A percentile compares a stretch with the other conserved stretches of the same genome.
Evolutionary conservation across 768 basidiomycete species (phyloP).

Genomic region (Panaeolus cyanescens): DNA sequence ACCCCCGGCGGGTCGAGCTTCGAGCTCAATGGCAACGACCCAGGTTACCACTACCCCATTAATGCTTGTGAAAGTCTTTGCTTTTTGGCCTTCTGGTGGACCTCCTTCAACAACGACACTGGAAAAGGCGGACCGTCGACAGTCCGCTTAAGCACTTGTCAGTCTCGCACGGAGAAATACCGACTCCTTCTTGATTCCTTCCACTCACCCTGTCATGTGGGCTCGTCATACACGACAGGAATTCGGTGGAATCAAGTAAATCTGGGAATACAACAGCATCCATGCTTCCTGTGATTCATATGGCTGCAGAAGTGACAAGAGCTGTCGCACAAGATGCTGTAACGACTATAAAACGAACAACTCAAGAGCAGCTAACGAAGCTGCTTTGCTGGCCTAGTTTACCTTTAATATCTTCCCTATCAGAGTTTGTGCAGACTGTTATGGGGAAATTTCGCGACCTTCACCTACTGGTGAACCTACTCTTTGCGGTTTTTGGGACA

Average conservation of each 20-base stretch:
- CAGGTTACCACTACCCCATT: conserved; percentile 26
- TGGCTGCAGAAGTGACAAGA: not conserved
- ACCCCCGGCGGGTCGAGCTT: conserved; percentile 77
- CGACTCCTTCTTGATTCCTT: not conserved
- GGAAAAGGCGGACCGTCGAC: too few species aligned
- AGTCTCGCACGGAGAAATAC: not conserved
- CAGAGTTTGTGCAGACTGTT: not conserved
- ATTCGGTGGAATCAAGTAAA: not conserved
- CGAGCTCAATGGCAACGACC: conserved; percentile 14
- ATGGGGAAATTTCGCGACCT: conserved; percentile 13
- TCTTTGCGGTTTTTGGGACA: conserved; percentile 8
- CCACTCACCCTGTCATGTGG: not conserved
- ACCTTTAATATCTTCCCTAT: not conserved
- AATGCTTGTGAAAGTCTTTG: conserved; percentile 17
- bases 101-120: too few species aligned
- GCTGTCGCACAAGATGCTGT: not conserved
- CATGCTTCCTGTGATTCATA: not conserved
- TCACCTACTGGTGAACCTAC: conserved; percentile 10
- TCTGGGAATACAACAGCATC: not conserved
- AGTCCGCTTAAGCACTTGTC: too few species aligned
- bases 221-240: not conserved
- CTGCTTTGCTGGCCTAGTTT: not conserved
- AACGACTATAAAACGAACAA: not conserved
- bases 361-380: not conserved
- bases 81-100: too few species aligned